phyloP scores from a whole-genome alignment of 108 stramenopile species.

The Skeletonema potamos region DNA sequence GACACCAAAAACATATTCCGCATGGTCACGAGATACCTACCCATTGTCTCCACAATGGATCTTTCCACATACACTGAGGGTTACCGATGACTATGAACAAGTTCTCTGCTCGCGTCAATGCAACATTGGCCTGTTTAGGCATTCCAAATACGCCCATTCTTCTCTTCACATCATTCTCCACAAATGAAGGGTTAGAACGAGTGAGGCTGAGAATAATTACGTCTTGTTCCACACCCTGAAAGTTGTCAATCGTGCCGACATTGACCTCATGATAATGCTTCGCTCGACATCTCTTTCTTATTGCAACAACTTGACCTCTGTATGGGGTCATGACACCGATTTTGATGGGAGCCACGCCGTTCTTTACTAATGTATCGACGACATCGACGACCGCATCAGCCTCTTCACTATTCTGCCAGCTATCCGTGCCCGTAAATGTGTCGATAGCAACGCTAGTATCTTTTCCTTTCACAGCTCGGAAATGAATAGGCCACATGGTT shows the following conservation, averaged over 20 bases:
- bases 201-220: constrained; percentile 71
- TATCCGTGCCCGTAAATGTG: constrained; percentile 57
- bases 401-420: constrained; percentile 65
- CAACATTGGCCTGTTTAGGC: constrained; percentile 73
- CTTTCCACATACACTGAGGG: constrained; percentile 57
- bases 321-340: constrained; percentile 79
- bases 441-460: constrained; percentile 54
- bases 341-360: constrained; percentile 27
- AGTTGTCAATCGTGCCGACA: constrained; percentile 78
- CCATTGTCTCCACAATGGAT: constrained; percentile 62
- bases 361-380: constrained; percentile 27
- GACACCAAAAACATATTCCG: not conserved
- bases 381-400: constrained; percentile 53
- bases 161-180: constrained; percentile 47
- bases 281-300: constrained; percentile 54
- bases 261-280: constrained; percentile 47
- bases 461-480: constrained; percentile 54
- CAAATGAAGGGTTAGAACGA: constrained; percentile 50
- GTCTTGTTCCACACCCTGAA: constrained; percentile 73
- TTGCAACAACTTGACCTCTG: constrained; percentile 68
- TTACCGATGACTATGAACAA: constrained; percentile 72
- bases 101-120: constrained; percentile 69
- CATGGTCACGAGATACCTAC: not conserved
- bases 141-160: constrained; percentile 66
- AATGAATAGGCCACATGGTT: constrained; percentile 68